Conservation (phyloP, 495 filamentous ascomycete genomes). For the Penicillium dipodomyicola region DNA sequence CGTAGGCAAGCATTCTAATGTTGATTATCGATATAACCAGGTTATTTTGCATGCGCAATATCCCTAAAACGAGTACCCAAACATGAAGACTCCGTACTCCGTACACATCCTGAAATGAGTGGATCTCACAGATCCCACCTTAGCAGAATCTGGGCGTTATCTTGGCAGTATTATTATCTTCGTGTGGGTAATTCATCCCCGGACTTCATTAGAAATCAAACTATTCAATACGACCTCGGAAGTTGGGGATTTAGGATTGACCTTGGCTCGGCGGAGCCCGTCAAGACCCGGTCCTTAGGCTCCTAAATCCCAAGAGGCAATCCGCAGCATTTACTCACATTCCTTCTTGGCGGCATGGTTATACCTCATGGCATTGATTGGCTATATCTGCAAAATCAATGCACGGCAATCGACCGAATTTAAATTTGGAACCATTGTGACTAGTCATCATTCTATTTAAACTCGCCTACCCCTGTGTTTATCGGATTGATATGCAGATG, state of each 20-base stretch:
- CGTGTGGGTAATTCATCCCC: conserved; percentile 12
- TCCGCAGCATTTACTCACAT: conserved; percentile 4
- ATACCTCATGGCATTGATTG: conserved; percentile 1
- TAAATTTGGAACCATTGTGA: neutral
- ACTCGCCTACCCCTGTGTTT: neutral
- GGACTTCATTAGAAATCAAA: neutral
- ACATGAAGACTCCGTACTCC: too few species aligned
- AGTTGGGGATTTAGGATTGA: neutral
- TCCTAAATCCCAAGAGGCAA: neutral
- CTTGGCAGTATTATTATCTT: conserved; percentile 7
- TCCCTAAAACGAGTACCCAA: neutral
- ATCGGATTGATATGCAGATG: neutral
- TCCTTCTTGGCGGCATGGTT: conserved; percentile 14
- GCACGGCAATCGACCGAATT: neutral
- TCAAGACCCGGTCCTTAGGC: neutral
- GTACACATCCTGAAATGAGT: conserved; percentile 1
- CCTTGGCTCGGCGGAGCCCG: neutral
- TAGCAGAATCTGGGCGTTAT: conserved; percentile 6
- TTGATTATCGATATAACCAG: neutral
- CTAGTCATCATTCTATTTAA: neutral
- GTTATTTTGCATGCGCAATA: neutral
- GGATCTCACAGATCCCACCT: conserved; percentile 17
- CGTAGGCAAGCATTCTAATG: neutral
- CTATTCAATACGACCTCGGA: neutral
- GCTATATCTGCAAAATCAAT: neutral